Evolutionary conservation across 441 rosid species (phyloP).

Genomic region (Flueggea neowawraea): DNA sequence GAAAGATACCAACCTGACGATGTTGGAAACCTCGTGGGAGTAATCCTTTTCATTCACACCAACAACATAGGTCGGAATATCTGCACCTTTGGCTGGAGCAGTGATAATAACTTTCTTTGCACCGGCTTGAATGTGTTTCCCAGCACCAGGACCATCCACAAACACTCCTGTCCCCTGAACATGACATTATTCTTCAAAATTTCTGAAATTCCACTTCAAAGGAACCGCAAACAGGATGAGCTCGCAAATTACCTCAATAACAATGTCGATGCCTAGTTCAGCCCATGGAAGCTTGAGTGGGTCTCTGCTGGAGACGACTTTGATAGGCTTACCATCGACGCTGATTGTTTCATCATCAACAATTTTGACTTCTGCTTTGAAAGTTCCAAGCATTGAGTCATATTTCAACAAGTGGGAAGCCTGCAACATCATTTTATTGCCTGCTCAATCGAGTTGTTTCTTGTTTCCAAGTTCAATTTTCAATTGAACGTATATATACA

Average conservation of each 20-base stretch:
- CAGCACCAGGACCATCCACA: conserved; percentile 93
- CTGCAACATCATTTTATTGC: conserved; percentile 25
- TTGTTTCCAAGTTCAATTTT: too few relatives aligned
- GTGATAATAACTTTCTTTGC: conserved; percentile 93
- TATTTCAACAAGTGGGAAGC: conserved; percentile 97
- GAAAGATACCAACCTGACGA: conserved; percentile 53
- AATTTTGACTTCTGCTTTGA: conserved; percentile 88
- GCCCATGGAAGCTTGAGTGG: conserved; percentile 99
- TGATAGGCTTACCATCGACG: conserved; percentile 83
- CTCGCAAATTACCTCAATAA: conserved; percentile 63
- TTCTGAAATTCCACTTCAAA: neutral
- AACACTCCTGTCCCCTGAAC: conserved; percentile 91
- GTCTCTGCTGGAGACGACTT: conserved; percentile 90
- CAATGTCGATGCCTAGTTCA: conserved; percentile 93
- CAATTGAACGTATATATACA: too few relatives aligned
- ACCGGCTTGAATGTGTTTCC: conserved; percentile 96
- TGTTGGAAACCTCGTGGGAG: conserved; percentile 67
- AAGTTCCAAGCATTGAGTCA: conserved; percentile 92
- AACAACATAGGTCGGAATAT: conserved; percentile 91
- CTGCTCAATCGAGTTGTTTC: too few relatives aligned
- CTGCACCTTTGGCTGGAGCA: conserved; percentile 98
- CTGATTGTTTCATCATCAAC: conserved; percentile 68
- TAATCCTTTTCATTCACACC: conserved; percentile 95
- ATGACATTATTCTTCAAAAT: neutral
- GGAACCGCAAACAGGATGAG: neutral